Conservation (phyloP, 164 flowering plant genomes). For the Buxus sempervirens region DNA sequence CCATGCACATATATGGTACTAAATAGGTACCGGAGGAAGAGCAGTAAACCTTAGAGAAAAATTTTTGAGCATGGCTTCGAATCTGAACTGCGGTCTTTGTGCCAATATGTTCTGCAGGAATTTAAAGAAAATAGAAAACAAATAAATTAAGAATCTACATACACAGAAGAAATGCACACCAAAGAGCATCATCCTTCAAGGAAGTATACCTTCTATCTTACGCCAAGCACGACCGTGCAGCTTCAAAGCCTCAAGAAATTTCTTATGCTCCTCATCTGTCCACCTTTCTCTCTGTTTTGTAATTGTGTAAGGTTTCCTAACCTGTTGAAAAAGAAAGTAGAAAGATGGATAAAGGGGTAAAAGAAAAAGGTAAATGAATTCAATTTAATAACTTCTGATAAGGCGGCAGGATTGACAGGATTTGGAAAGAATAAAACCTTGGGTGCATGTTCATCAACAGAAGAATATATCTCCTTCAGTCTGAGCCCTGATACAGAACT, state of each 20-base stretch:
- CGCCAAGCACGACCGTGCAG: slow-evolving; percentile 68
- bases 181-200: neutral
- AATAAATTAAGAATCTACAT: slow-evolving; percentile 5
- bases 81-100: slow-evolving; percentile 91
- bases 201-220: slow-evolving; percentile 47
- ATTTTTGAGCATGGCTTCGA: slow-evolving; percentile 93
- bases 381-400: neutral
- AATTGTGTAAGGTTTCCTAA: slow-evolving; percentile 60
- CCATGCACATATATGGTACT: slow-evolving; percentile 17
- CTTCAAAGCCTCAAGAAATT: slow-evolving; percentile 58
- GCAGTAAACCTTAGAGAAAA: slow-evolving; percentile 73
- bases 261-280: slow-evolving; percentile 71
- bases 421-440: slow-evolving; percentile 31
- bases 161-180: neutral
- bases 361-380: neutral
- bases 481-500: slow-evolving; percentile 9
- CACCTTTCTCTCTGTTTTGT: slow-evolving; percentile 66
- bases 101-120: slow-evolving; percentile 68
- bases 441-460: slow-evolving; percentile 31
- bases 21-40: slow-evolving; percentile 18
- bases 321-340: slow-evolving; percentile 24
- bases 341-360: neutral
- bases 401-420: neutral
- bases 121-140: neutral
- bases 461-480: slow-evolving; percentile 21